Percentiles rank a stretch among this genome's conserved stretches.
phyloP scores from a whole-genome alignment of 2,329 filamentous ascomycete genomes.

The Mariannaea sp. region DNA sequence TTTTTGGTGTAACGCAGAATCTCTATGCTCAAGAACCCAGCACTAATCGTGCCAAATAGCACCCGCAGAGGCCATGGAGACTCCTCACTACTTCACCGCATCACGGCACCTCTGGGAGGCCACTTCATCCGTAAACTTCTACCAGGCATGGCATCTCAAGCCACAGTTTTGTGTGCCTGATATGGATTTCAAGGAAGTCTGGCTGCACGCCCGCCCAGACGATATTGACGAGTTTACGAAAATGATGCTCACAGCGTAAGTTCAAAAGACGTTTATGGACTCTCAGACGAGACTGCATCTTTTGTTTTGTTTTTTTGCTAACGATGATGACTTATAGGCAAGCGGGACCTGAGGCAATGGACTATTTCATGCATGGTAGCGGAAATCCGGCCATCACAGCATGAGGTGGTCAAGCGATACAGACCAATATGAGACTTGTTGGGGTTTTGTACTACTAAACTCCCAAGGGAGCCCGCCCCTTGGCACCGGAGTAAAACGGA shows the following conservation, averaged over 20 bases:
- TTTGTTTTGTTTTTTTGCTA: not conserved
- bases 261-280: slow-evolving; percentile 9
- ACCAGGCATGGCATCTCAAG: slow-evolving; percentile 50
- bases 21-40: not conserved
- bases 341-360: slow-evolving; percentile 43
- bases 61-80: slow-evolving; percentile 25
- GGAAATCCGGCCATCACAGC: slow-evolving; percentile 16
- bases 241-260: slow-evolving; percentile 46
- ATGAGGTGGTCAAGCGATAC: not conserved
- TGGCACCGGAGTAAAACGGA: too few species aligned
- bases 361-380: slow-evolving; percentile 44
- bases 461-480: too few species aligned
- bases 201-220: slow-evolving; percentile 43
- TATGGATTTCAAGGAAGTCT: slow-evolving; percentile 44
- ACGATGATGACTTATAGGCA: slow-evolving; percentile 34
- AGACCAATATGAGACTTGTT: not conserved
- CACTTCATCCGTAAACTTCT: slow-evolving; percentile 47
- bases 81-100: slow-evolving; percentile 41
- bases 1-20: too few species aligned
- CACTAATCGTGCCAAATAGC: slow-evolving; percentile 11
- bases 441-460: too few species aligned
- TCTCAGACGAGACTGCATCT: too few species aligned
- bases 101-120: slow-evolving; percentile 52
- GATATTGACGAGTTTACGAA: slow-evolving; percentile 49
- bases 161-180: slow-evolving; percentile 44